These are phyloP conservation scores for Chalaropsis thielavioides DNA, from an alignment of 2,329 filamentous ascomycete species.

Conservation along the genomic window DNA sequence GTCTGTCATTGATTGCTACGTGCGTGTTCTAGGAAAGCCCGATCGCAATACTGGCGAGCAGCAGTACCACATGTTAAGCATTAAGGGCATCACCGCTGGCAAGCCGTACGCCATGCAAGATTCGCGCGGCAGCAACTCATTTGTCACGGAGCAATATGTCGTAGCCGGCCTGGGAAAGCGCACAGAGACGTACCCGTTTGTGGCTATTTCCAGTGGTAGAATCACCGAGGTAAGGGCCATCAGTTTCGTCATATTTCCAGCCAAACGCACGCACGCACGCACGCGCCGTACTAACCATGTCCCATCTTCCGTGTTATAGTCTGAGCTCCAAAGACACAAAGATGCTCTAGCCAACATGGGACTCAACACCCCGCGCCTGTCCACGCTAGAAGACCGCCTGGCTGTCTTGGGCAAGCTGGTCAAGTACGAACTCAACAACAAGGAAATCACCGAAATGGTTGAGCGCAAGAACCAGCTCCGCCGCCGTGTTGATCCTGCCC, in stretches of 20 bases:
- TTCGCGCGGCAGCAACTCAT: slow-evolving; percentile 48
- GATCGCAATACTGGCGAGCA: slow-evolving; percentile 58
- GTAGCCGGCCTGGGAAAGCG: slow-evolving; percentile 69
- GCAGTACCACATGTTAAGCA: slow-evolving; percentile 57
- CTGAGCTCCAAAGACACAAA: slow-evolving; percentile 70
- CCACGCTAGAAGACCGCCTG: slow-evolving; percentile 54
- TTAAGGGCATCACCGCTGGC: slow-evolving; percentile 58
- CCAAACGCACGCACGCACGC: too few species aligned
- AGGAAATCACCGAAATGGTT: slow-evolving; percentile 68
- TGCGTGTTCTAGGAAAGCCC: slow-evolving; percentile 68
- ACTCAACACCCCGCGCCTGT: slow-evolving; percentile 49
- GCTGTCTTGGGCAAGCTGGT: slow-evolving; percentile 68
- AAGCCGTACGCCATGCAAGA: slow-evolving; percentile 72
- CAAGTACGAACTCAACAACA: slow-evolving; percentile 67
- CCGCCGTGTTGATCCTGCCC: slow-evolving; percentile 48
- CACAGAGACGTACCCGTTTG: slow-evolving; percentile 75
- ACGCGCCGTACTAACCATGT: background rate
- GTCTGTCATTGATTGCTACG: slow-evolving; percentile 69
- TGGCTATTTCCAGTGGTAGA: slow-evolving; percentile 69
- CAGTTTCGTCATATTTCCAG: background rate
- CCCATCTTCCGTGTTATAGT: slow-evolving; percentile 29
- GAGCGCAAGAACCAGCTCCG: slow-evolving; percentile 54
- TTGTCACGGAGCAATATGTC: slow-evolving; percentile 77
- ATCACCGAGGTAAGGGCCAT: slow-evolving; percentile 57
- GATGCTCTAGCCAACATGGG: slow-evolving; percentile 25